These are phyloP conservation scores for Trypanosoma caninum DNA, from an alignment of 208 protist genomes.

Conservation along the genomic window DNA sequence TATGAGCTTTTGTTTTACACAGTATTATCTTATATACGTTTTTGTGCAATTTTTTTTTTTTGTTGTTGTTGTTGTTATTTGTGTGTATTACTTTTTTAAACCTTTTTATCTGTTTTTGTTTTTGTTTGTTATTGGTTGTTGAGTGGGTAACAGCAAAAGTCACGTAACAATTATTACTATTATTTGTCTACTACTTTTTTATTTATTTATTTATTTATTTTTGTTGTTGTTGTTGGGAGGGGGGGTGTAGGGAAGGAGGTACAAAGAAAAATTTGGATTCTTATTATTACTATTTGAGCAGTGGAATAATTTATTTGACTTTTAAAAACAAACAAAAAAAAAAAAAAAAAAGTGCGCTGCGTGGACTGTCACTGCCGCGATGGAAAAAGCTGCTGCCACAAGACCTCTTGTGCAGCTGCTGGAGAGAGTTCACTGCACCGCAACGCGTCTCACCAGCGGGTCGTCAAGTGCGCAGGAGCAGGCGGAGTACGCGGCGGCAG, in stretches of 20 bases:
- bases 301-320: too few relatives aligned
- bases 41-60: too few relatives aligned
- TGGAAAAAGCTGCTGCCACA: not conserved
- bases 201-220: too few relatives aligned
- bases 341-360: too few relatives aligned
- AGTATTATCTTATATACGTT: too few relatives aligned
- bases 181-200: not conserved
- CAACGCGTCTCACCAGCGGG: not conserved
- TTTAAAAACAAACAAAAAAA: too few relatives aligned
- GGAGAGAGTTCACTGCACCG: not conserved
- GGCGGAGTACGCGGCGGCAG: constrained; percentile 2
- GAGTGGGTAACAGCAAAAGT: too few relatives aligned
- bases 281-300: too few relatives aligned
- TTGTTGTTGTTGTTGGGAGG: too few relatives aligned
- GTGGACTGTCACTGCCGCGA: not conserved
- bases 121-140: constrained; percentile 1
- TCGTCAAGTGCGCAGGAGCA: not conserved
- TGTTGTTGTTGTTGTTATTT: constrained; percentile 3
- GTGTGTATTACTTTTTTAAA: not conserved
- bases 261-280: too few relatives aligned
- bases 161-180: not conserved
- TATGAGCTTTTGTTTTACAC: too few relatives aligned
- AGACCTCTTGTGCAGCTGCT: not conserved
- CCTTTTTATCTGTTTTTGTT: constrained; percentile 12
- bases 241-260: too few relatives aligned